Percentiles rank a stretch among this genome's conserved stretches.
These are phyloP conservation scores for Plectosphaerella sp. DNA, from an alignment of 2,329 filamentous ascomycete genomes.

Conservation along the genomic window DNA sequence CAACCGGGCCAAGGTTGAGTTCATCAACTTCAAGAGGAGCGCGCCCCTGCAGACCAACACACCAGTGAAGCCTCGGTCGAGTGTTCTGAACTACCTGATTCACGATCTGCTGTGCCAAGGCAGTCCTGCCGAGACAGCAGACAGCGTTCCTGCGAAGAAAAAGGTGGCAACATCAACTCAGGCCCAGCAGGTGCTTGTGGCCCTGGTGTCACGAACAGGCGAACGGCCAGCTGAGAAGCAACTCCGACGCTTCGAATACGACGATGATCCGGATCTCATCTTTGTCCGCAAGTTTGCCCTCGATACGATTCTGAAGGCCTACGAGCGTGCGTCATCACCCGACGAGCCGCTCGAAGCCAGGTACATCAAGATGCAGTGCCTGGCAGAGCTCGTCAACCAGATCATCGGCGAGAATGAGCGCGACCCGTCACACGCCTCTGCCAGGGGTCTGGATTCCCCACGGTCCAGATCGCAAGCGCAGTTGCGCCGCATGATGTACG, in stretches of 20 bases:
- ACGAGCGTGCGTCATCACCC: conserved; percentile 79
- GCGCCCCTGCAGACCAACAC: conserved; percentile 78
- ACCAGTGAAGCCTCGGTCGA: conserved; percentile 89
- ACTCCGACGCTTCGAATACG: conserved; percentile 57
- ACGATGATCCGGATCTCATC: conserved; percentile 77
- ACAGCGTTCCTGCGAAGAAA: conserved; percentile 77
- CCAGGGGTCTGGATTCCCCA: conserved; percentile 25
- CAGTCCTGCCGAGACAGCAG: conserved; percentile 62
- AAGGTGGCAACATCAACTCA: conserved; percentile 78
- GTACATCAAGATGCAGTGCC: conserved; percentile 80
- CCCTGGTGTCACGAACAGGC: conserved; percentile 81
- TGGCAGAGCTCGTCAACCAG: conserved; percentile 88
- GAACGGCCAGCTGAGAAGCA: conserved; percentile 62
- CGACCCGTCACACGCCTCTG: conserved; percentile 34
- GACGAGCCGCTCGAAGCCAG: conserved; percentile 78
- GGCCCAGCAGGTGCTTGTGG: conserved; percentile 81
- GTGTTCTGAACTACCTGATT: conserved; percentile 89
- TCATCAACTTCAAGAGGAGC: conserved; percentile 97
- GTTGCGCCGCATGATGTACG: conserved; percentile 92
- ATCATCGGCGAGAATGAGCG: conserved; percentile 82
- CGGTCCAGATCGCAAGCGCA: conserved; percentile 67
- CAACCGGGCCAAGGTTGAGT: conserved; percentile 93
- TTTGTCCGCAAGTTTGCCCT: conserved; percentile 95
- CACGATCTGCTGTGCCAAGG: conserved; percentile 66
- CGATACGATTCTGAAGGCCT: conserved; percentile 87